Evolutionary conservation across 768 basidiomycete species (phyloP), one percentile per base, ranked within the genome.

Genomic region (Naganishia antarctica): DNA sequence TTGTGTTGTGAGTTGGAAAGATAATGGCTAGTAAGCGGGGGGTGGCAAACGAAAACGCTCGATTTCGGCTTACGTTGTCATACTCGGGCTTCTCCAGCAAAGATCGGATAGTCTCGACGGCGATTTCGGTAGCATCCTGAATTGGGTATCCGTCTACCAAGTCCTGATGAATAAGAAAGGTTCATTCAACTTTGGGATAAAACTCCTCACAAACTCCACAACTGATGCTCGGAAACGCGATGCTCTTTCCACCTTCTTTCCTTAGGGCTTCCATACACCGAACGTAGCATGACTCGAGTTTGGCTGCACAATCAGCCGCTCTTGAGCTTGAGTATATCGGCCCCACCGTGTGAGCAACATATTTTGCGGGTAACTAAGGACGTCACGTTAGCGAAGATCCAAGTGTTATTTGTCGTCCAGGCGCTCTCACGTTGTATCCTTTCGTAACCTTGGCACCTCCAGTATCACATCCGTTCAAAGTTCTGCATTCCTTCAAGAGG

Each of bases 341-440:
- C 43, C 78, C 78, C 49, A 75, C 75, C 8, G 78, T 79, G 63
- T 79, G 78, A 12, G 76, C 74, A 7, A 79, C 68, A 6, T 60
- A 62, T 60, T 69, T 72, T 2, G 74, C 68, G 6, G 78, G 78
- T 2, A 79, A 72, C 73, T 79, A 53, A 34, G 32, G 28, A 29
- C 37, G 26, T 25, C 37, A 63, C 16, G 25, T 15, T 57, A 26
- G 34, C 21, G 59, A 41, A 44, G 11, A 53, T 40, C 8, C 5
- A 40, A 7, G 25, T 25, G 32, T 18, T 43, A 31, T 15, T n/a
- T 18, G 29, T 2, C 25, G 15, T 26, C 18, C 16, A 29, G 60
- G 34, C 9, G 46, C 25, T n/a, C 72, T 57, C 46, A 73, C 76
- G n/a, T 74, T 57, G 62, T 76, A 77, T 3, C 71, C 79, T 31